Evolutionary conservation across 2,329 filamentous ascomycete genomes (phyloP), one percentile per base, ranked within the genome.

Genomic region (Neopestalotiopsis sp.): DNA sequence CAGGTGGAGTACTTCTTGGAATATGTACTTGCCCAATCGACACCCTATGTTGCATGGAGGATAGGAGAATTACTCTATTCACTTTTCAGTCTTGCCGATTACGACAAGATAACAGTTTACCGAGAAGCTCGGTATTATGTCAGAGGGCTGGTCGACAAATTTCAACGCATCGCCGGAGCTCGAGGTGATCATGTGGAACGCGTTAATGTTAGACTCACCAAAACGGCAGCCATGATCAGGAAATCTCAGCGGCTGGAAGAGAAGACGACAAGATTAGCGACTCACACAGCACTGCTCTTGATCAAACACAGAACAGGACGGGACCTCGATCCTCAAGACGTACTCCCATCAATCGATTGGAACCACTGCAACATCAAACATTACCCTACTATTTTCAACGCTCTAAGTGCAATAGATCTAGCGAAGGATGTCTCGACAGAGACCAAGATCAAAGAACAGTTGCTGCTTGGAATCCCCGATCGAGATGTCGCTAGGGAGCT

Each of bases 31-130:
- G 30, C 30, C 12, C 28, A 67, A 38, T 73, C 73, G 24, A 67
- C 74, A 20, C 66, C 62, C 30, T 53, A 65, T 2, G 67, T 70
- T 24, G 70, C 68, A 38, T 72, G 72, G 38, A 68, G 68, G 30
- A 34, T 76, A 17, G 30, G 75, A 7, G 69, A 67, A n/a, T 71
- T 73, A 65, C 69, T 79, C 12, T 66, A 68, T 28, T 70, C 73
- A 17, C 61, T 78, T 20, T 66, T 78, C 5, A 70, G 75, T 13
- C 70, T 78, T 9, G 75, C 69, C 65, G 74, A 71, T 71, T 40
- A 74, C 17, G 72, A 73, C 24, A 70, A 69, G 24, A 40, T 56
- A 68, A 17, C 58, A 71, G 58, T 69, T 72, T 65, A 71, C 66
- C 40, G 66, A 61, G 10, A 57, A 69, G 56, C 61, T 4, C 28